These are phyloP conservation scores for Colletotrichum ledebouriae DNA, from an alignment of 2,329 filamentous ascomycete genomes.

Conservation along the genomic window DNA sequence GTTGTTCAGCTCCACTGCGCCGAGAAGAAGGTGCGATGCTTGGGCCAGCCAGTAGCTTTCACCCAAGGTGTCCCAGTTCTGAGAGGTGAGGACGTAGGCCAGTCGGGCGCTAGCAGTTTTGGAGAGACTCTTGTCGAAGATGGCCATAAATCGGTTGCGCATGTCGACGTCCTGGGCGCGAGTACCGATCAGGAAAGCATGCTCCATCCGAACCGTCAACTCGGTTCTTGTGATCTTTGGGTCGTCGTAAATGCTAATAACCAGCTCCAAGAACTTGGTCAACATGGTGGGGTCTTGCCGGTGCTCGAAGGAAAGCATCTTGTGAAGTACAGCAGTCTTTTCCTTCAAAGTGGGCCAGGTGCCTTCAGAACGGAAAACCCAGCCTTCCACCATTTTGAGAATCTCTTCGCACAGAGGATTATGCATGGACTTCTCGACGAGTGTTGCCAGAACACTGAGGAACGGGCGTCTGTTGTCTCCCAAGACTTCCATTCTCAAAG, in stretches of 20 bases:
- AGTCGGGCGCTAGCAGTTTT: constrained; percentile 90
- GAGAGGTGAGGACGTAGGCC: constrained; percentile 88
- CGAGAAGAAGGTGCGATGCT: constrained; percentile 91
- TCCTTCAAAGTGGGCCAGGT: constrained; percentile 98
- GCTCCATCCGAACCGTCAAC: constrained; percentile 95
- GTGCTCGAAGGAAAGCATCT: constrained; percentile 97
- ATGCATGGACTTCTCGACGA: constrained; percentile 95
- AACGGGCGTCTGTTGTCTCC: constrained; percentile 93
- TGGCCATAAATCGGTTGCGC: constrained; percentile 95
- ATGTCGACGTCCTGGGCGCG: constrained; percentile 94
- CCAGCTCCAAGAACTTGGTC: constrained; percentile 92
- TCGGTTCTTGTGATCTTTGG: constrained; percentile 95
- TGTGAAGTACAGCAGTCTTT: constrained; percentile 98
- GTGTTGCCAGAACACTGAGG: constrained; percentile 91
- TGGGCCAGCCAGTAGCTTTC: constrained; percentile 98
- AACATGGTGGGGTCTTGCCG: constrained; percentile 86
- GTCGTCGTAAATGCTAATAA: constrained; percentile 98
- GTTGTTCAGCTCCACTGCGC: constrained; percentile 88
- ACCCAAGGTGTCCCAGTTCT: constrained; percentile 96
- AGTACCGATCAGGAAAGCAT: constrained; percentile 96
- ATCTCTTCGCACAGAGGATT: constrained; percentile 91
- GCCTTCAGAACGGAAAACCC: constrained; percentile 96
- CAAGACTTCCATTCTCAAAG: constrained; percentile 90
- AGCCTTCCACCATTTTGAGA: constrained; percentile 90
- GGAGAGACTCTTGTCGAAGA: constrained; percentile 96